Percentiles rank a stretch among this genome's conserved stretches.
Conservation (phyloP, 1,284 basidiomycete genomes). For the Apiotrichum laibachii region DNA sequence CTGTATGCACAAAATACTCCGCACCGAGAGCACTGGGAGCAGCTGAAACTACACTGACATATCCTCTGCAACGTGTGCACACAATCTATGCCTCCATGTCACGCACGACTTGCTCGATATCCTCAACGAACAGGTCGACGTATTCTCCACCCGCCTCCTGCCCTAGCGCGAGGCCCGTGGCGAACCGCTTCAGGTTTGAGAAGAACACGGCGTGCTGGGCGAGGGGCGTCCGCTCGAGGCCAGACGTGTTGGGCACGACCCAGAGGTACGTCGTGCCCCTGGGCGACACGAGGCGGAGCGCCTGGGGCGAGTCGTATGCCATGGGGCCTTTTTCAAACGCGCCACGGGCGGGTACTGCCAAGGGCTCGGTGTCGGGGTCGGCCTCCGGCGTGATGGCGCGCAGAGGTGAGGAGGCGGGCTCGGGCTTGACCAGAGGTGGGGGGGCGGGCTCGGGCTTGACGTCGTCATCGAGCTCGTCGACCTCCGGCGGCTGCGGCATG, state of each 20-base stretch:
- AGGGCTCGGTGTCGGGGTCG: neutral
- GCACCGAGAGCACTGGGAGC: neutral
- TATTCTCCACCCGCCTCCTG: neutral
- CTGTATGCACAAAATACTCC: conserved; percentile 15
- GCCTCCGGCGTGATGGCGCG: neutral
- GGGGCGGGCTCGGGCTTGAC: neutral
- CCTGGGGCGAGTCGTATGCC: conserved; percentile 8
- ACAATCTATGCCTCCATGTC: no score
- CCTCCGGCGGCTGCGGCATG: neutral
- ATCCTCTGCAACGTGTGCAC: no score
- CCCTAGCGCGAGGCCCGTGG: conserved; percentile 4
- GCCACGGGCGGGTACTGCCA: no score
- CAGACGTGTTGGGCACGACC: conserved; percentile 50
- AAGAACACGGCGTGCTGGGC: conserved; percentile 13
- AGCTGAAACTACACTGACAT: no score
- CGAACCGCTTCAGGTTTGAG: conserved; percentile 13
- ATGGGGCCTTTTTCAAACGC: neutral
- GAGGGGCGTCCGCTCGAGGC: conserved; percentile 43
- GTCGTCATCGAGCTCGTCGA: neutral
- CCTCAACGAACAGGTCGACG: no score
- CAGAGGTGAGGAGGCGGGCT: no score
- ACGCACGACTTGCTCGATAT: no score
- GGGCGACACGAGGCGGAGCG: conserved; percentile 2
- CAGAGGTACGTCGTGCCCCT: conserved; percentile 44
- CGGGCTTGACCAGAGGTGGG: no score